Conservation (phyloP, 2,329 filamentous ascomycete genomes). For the Colletotrichum orbiculare region DNA sequence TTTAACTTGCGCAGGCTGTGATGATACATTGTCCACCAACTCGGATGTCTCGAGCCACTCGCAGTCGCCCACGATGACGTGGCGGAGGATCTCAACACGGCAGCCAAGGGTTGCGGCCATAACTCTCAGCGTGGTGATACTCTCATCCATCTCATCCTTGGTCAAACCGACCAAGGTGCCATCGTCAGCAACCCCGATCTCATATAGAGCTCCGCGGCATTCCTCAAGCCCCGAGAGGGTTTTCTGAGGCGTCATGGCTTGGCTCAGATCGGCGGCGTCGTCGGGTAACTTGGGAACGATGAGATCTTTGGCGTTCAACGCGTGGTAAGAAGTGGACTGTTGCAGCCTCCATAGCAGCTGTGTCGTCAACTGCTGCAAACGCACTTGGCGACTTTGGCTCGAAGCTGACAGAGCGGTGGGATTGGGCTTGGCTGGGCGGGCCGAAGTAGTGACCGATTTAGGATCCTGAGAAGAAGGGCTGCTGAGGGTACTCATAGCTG, state of each 20-base stretch:
- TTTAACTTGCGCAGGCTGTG: constrained; percentile 40
- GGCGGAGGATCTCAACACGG: constrained; percentile 81
- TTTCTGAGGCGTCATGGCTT: constrained; percentile 62
- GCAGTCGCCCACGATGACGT: constrained; percentile 86
- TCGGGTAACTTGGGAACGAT: constrained; percentile 82
- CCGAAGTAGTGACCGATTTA: constrained; percentile 43
- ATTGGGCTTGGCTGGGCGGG: constrained; percentile 23
- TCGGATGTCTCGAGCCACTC: constrained; percentile 70
- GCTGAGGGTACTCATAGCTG: constrained; percentile 71
- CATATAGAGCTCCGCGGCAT: constrained; percentile 91
- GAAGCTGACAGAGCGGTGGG: constrained; percentile 51
- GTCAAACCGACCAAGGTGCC: constrained; percentile 89
- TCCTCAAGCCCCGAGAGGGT: constrained; percentile 87
- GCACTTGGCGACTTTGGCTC: constrained; percentile 80
- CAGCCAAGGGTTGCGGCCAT: constrained; percentile 97
- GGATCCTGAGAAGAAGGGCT: constrained; percentile 39
- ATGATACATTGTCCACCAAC: constrained; percentile 43
- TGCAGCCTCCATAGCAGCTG: constrained; percentile 95
- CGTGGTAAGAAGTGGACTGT: constrained; percentile 92
- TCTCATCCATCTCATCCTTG: constrained; percentile 92
- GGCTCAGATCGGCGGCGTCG: constrained; percentile 58
- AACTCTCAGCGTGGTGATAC: constrained; percentile 81
- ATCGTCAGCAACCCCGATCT: constrained; percentile 96
- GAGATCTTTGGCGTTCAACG: constrained; percentile 79
- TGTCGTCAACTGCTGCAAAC: constrained; percentile 91